Percentiles rank a stretch among this genome's conserved stretches.
phyloP scores from a whole-genome alignment of 129 eudicot species.

The Tagetes patula region DNA sequence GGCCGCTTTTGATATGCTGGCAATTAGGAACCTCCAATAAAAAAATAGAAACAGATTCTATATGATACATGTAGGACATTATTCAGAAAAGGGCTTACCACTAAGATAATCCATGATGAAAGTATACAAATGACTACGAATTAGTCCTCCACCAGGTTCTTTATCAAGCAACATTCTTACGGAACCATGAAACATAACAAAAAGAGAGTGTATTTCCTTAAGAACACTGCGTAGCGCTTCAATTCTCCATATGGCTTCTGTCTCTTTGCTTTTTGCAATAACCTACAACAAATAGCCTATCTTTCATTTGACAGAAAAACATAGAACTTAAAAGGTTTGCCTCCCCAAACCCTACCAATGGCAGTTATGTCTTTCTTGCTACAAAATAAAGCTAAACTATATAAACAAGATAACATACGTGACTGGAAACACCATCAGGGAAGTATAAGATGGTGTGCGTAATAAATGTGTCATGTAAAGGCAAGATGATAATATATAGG shows the following conservation, averaged over 20 bases:
- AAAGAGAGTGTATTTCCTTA: conserved; percentile 90
- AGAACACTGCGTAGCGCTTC: conserved; percentile 79
- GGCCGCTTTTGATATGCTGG: conserved; percentile 75
- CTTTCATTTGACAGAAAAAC: background rate
- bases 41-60: conserved; percentile 27
- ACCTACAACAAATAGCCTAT: conserved; percentile 42
- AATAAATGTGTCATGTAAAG: background rate
- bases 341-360: background rate
- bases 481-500: background rate
- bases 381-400: background rate
- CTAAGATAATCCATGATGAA: conserved; percentile 78
- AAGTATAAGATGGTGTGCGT: background rate
- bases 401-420: background rate
- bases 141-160: conserved; percentile 77
- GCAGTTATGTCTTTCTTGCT: background rate
- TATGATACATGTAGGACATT: conserved; percentile 8
- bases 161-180: conserved; percentile 80
- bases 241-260: conserved; percentile 78
- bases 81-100: conserved; percentile 55
- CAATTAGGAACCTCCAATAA: conserved; percentile 78
- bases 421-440: background rate
- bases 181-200: conserved; percentile 80
- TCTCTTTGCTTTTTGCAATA: conserved; percentile 73
- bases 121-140: conserved; percentile 62
- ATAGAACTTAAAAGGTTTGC: background rate